Evolutionary conservation across 371 early-diverging fungal species (phyloP), one percentile per base, ranked within the genome.

Genomic region (Mortierella sp.): DNA sequence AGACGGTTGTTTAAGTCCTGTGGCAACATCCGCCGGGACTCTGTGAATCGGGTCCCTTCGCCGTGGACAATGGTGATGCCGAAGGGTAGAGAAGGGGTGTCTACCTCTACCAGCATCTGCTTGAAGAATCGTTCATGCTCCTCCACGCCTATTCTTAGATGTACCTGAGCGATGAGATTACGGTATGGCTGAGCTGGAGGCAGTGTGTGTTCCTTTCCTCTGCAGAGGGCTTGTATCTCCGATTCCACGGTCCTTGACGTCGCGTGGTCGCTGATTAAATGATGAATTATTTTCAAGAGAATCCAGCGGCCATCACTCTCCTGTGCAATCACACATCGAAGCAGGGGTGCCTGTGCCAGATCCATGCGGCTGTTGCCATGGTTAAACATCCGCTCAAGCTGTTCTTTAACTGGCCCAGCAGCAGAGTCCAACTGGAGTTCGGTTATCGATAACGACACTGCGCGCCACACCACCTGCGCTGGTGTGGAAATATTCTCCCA

Each of bases 401-500:
- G 63, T 9, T 55, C 27, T 1, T 5, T 27, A 8, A 50, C 27
- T 6, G 60, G 26, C n/a, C 60, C 60, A 27, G 6, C 43, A 15
- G 42, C 46, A 42, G 60, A 51, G 31, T 60, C 52, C 50, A 60
- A 19, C 2, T 2, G 0, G n/a, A 50, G 27, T n/a, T 60, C 60
- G 1, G 44, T 51, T 24, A 42, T 26, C 11, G 60, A 30, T 3
- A 60, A 15, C 4, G 48, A 8, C 0, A 39, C 60, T 5, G 17
- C 7, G 11, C 60, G 60, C 44, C 6, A 31, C 1, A 60, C 60
- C 1, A 60, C 60, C 42, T 50, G 51, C 8, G 50, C 59, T 11
- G 59, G 59, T 7, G 59, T 59, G 6, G 59, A 59, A 21, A 59
- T 23, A 39, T 59, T 24, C 39, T 59, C 24, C 50, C 50, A 59